These are phyloP conservation scores for Amorphotheca resinae DNA, from an alignment of 495 filamentous ascomycete genomes.

Conservation along the genomic window DNA sequence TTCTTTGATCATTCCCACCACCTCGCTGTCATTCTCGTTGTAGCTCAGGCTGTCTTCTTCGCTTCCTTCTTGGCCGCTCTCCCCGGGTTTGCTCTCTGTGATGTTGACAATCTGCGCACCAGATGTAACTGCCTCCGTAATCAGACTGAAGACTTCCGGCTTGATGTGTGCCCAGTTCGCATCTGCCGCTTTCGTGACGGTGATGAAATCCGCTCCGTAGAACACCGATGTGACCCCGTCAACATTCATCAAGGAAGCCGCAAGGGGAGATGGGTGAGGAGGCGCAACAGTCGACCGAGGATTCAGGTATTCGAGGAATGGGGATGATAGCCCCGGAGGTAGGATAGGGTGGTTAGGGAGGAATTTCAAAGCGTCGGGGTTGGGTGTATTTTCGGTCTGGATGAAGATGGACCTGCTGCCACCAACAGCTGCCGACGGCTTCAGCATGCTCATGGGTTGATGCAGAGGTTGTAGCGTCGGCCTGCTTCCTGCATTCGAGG, in stretches of 20 bases:
- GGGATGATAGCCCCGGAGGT: slow-evolving; percentile 53
- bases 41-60: slow-evolving; percentile 59
- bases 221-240: slow-evolving; percentile 92
- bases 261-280: slow-evolving; percentile 86
- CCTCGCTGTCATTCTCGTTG: slow-evolving; percentile 80
- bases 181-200: slow-evolving; percentile 78
- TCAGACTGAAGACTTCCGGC: slow-evolving; percentile 87
- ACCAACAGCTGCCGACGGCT: slow-evolving; percentile 15
- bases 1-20: slow-evolving; percentile 97
- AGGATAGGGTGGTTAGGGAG: slow-evolving; percentile 75
- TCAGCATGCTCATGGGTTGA: slow-evolving; percentile 27
- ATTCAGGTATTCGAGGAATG: slow-evolving; percentile 83
- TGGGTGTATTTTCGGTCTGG: slow-evolving; percentile 88
- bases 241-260: slow-evolving; percentile 75
- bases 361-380: slow-evolving; percentile 88
- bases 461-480: slow-evolving; percentile 36
- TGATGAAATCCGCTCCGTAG: slow-evolving; percentile 92
- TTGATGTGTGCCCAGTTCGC: slow-evolving; percentile 90
- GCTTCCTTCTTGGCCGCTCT: slow-evolving; percentile 38
- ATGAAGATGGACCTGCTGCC: slow-evolving; percentile 82
- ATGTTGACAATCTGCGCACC: slow-evolving; percentile 73
- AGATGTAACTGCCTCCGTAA: slow-evolving; percentile 77
- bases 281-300: slow-evolving; percentile 80
- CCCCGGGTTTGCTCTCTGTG: slow-evolving; percentile 43
- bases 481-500: slow-evolving; percentile 34